Conservation (phyloP, 345 rosid genomes). For the Kernera saxatilis region DNA sequence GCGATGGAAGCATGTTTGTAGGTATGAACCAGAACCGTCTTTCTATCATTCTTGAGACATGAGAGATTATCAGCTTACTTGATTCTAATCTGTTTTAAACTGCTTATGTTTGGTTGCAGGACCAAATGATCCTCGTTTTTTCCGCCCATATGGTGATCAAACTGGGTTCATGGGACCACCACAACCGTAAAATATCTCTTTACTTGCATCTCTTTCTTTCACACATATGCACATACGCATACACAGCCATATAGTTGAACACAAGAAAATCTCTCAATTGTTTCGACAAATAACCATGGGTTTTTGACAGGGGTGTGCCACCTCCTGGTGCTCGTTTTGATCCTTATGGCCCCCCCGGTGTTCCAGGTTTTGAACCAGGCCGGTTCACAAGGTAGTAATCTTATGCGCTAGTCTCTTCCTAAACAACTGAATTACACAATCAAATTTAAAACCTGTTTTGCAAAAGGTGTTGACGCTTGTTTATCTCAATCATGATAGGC, state of each 20-base stretch:
- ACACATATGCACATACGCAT: background rate
- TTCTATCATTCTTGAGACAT: background rate
- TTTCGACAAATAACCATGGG: background rate
- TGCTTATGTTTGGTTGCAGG: conserved; percentile 45
- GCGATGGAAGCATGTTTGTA: conserved; percentile 65
- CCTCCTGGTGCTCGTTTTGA: conserved; percentile 97
- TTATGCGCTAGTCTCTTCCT: background rate
- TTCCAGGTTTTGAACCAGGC: conserved; percentile 80
- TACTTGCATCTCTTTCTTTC: background rate
- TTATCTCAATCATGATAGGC: conserved; percentile 33
- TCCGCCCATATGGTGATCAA: conserved; percentile 39
- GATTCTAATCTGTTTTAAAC: background rate
- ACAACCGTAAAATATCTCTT: conserved; percentile 46
- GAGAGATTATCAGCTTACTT: background rate
- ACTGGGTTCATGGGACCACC: conserved; percentile 39
- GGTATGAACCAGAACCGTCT: conserved; percentile 43
- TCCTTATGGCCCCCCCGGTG: conserved; percentile 81
- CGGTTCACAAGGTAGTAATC: conserved; percentile 57
- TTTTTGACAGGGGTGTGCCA: conserved; percentile 56
- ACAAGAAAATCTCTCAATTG: background rate
- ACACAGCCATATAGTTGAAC: background rate
- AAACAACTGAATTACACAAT: background rate
- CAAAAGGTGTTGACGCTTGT: background rate
- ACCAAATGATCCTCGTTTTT: conserved; percentile 65
- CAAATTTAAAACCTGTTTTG: background rate